A percentile compares a stretch with the other conserved stretches of the same genome.
Conservation (phyloP, 768 basidiomycete genomes). For the Boletus reticuloceps region DNA sequence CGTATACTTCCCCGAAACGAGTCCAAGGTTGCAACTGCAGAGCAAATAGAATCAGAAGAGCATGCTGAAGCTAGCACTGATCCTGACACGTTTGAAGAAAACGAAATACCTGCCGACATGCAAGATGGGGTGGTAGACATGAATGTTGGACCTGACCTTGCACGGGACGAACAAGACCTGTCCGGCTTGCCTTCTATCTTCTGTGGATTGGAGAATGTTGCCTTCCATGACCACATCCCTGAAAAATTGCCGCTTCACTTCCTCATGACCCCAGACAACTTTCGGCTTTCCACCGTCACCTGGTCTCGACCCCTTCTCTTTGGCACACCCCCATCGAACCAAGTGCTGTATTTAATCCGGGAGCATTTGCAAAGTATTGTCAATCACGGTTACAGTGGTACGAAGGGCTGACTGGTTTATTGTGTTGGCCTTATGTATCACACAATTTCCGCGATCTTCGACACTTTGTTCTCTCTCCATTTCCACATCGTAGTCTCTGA, state of each 20-base stretch:
- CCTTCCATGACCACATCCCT: neutral
- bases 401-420: neutral
- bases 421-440: too few relatives aligned
- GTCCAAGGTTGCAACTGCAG: neutral
- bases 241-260: neutral
- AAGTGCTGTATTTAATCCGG: neutral
- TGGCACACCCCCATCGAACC: neutral
- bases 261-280: neutral
- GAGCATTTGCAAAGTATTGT: neutral
- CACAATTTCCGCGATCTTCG: too few relatives aligned
- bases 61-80: neutral
- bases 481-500: too few relatives aligned
- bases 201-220: neutral
- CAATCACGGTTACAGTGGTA: neutral
- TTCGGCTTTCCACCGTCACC: neutral
- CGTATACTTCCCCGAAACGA: neutral
- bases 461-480: too few relatives aligned
- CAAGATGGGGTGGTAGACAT: neutral
- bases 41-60: neutral
- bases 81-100: neutral
- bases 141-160: neutral
- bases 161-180: neutral
- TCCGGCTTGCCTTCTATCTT: neutral
- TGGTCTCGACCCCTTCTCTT: neutral
- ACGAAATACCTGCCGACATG: neutral